Percentiles rank a stretch among this genome's conserved stretches.
These are phyloP conservation scores for Pyrenophora teres DNA, from an alignment of 2,329 filamentous ascomycete genomes.

Conservation along the genomic window DNA sequence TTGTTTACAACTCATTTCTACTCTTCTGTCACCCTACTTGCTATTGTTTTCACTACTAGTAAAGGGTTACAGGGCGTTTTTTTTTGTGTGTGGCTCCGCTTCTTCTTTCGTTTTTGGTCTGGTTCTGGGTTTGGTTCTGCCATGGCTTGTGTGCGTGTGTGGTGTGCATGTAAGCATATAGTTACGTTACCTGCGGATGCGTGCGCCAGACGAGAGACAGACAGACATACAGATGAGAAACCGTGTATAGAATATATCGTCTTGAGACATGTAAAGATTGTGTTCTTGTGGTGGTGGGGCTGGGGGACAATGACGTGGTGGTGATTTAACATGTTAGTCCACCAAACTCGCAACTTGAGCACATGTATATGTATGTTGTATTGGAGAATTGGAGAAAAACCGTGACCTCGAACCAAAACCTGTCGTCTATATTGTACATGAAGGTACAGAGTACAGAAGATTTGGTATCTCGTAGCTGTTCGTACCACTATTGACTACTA, in stretches of 20 bases:
- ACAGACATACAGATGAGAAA: constrained; percentile 1
- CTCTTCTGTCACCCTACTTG: constrained; percentile 25
- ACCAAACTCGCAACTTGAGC: constrained; percentile 17
- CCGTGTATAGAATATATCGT: constrained; percentile 25
- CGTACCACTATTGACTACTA: constrained; percentile 26
- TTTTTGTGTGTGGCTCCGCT: constrained; percentile 21
- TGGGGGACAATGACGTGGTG: too few relatives aligned
- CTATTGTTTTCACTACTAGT: not conserved
- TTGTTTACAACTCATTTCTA: constrained; percentile 24
- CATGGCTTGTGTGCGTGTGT: too few relatives aligned
- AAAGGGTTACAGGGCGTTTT: constrained; percentile 28
- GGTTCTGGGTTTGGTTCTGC: not conserved
- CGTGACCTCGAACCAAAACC: constrained; percentile 32
- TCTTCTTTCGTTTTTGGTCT: constrained; percentile 1
- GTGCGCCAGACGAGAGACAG: not conserved
- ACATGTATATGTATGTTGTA: constrained; percentile 23
- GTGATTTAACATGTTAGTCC: too few relatives aligned
- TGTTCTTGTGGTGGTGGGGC: not conserved
- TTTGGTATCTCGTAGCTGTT: constrained; percentile 27
- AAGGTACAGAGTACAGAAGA: constrained; percentile 48
- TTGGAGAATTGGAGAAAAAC: constrained; percentile 25
- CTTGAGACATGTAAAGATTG: not conserved
- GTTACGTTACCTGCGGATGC: not conserved
- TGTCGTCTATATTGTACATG: constrained; percentile 49
- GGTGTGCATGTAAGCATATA: constrained; percentile 21